Conservation (phyloP, 306 rosid species). For the Fragaria nilgerrensis region DNA sequence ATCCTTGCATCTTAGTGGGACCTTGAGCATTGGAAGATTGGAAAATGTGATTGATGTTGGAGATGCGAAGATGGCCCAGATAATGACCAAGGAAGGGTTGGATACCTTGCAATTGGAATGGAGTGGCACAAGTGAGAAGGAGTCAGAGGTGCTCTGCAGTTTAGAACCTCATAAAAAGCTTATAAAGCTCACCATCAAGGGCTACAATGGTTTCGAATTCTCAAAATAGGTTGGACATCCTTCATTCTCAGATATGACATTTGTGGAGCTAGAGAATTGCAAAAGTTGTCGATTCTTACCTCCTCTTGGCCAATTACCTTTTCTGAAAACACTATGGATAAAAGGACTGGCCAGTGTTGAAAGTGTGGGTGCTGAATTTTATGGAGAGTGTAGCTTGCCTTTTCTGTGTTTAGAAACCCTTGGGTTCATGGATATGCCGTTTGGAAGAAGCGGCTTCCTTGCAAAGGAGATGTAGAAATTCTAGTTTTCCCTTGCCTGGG, state of each 20-base stretch:
- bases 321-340: conserved; percentile 2
- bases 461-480: not conserved
- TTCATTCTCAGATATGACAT: not conserved
- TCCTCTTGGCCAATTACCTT: conserved; percentile 17
- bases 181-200: not conserved
- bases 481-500: not conserved
- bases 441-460: conserved; percentile 1
- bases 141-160: not conserved
- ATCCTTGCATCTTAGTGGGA: not conserved
- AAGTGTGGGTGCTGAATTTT: conserved; percentile 14
- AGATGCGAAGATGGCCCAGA: conserved; percentile 7
- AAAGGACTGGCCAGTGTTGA: not conserved
- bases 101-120: conserved; percentile 10
- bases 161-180: conserved; percentile 22
- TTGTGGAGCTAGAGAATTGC: not conserved
- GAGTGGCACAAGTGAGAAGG: not conserved
- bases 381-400: not conserved
- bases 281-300: not conserved
- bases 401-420: not conserved
- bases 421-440: not conserved
- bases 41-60: conserved; percentile 13
- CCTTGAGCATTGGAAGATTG: conserved; percentile 8
- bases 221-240: conserved; percentile 15
- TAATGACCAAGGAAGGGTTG: not conserved
- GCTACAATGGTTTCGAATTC: conserved; percentile 11